Conservation (phyloP, 495 filamentous ascomycete genomes). For the Penicillium manginii region DNA sequence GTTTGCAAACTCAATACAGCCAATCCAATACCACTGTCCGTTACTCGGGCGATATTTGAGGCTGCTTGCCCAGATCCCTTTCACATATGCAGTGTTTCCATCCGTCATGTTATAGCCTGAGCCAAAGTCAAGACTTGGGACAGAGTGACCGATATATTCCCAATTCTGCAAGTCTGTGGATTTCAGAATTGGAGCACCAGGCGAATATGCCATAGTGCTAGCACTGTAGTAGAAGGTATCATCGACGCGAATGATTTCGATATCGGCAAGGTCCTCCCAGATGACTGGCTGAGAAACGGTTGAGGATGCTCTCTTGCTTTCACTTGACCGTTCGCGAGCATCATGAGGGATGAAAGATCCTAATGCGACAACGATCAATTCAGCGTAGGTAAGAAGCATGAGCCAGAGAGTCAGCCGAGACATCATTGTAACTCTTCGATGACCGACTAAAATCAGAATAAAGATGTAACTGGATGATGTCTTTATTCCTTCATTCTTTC, state of each 20-base stretch:
- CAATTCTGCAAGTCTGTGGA: slow-evolving; percentile 62
- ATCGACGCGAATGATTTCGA: slow-evolving; percentile 50
- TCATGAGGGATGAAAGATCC: not conserved
- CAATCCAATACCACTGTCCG: slow-evolving; percentile 59
- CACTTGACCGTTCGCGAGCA: not conserved
- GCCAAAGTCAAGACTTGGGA: slow-evolving; percentile 54
- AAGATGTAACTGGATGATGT: not conserved
- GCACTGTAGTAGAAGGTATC: slow-evolving; percentile 58
- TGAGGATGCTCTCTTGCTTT: not conserved
- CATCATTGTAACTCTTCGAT: not conserved
- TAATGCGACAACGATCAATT: not conserved
- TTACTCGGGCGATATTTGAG: slow-evolving; percentile 52
- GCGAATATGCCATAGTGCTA: slow-evolving; percentile 60
- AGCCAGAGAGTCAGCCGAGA: not conserved
- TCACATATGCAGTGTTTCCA: slow-evolving; percentile 50
- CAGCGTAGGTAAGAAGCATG: not conserved
- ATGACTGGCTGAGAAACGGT: slow-evolving; percentile 35
- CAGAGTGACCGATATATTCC: slow-evolving; percentile 56
- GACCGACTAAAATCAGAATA: not conserved
- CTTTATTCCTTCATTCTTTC: not conserved
- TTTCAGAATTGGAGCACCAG: slow-evolving; percentile 60
- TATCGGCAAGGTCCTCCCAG: slow-evolving; percentile 49
- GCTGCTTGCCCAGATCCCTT: slow-evolving; percentile 59
- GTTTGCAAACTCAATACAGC: slow-evolving; percentile 52
- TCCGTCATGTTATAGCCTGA: slow-evolving; percentile 48